Evolutionary conservation across 495 filamentous ascomycete genomes (phyloP).

Genomic region (Penicillium robsamsonii): DNA sequence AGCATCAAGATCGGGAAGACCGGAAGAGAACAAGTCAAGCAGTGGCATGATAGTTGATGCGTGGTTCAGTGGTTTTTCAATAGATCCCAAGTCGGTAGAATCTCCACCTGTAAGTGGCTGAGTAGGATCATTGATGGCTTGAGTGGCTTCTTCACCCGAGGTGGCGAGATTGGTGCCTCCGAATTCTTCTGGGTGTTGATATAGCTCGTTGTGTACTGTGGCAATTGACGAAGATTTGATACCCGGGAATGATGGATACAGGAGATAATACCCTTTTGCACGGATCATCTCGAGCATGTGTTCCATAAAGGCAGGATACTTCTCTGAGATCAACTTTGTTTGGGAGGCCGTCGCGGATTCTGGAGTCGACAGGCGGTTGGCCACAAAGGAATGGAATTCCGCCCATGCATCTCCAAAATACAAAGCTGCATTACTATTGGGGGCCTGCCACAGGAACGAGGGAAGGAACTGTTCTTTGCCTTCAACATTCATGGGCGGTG

Average conservation of each 20-base stretch:
- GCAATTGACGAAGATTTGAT: constrained; percentile 49
- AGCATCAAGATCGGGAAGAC: constrained; percentile 31
- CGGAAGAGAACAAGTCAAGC: constrained; percentile 32
- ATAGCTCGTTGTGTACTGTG: constrained; percentile 71
- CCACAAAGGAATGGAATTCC: constrained; percentile 74
- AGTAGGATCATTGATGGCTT: constrained; percentile 10
- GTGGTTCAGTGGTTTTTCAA: constrained; percentile 23
- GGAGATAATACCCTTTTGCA: constrained; percentile 66
- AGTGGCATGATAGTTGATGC: constrained; percentile 32
- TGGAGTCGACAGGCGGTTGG: constrained; percentile 54
- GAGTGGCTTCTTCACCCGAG: background rate
- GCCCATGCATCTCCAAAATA: constrained; percentile 82
- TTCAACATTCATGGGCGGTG: constrained; percentile 37
- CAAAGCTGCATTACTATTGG: constrained; percentile 73
- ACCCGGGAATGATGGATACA: constrained; percentile 63
- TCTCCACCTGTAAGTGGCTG: constrained; percentile 8
- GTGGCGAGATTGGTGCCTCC: background rate
- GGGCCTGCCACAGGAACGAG: constrained; percentile 78
- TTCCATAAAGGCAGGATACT: constrained; percentile 75
- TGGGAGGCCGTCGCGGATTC: constrained; percentile 17
- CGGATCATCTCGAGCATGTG: constrained; percentile 70
- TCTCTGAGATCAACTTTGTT: constrained; percentile 50
- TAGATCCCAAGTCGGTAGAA: constrained; percentile 4
- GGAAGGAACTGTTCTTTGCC: constrained; percentile 32
- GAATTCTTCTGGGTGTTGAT: constrained; percentile 65